Base-by-base conservation (phyloP, 2,329 filamentous ascomycete genomes). In the Falciphora oryzae region DNA sequence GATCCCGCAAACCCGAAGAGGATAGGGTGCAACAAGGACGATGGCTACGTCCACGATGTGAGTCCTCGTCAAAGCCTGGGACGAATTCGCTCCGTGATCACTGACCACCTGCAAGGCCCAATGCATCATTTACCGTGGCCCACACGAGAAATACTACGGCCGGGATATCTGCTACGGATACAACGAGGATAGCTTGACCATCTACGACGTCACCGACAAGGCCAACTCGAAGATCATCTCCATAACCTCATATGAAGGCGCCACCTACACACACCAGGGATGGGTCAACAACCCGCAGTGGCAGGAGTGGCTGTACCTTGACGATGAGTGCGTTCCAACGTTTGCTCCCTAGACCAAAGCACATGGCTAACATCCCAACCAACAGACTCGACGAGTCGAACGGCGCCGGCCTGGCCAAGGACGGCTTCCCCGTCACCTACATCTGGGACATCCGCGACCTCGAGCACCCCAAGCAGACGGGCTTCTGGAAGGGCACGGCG, bases 1-100 rank as follows among this genome's bases (percentile, higher is more conserved):
- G 79, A 86, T 67, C 78, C 83, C 18, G 73, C 79, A 8, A 85
- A 84, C 65, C 81, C 84, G 4, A 80, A 75, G 18, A 80, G 76
- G 27, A 80, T 82, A 10, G 85, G 84, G 58, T 87, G 83, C 69
- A 81, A 81, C 10, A 76, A 78, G 27, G 70, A 78, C n/a, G 84
- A 86, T 70, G 84, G 84, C 56, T 87, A 87, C 70, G 83, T 86
- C 18, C 84, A 87, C 71, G 84, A 87, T 68, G n/a, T n/a, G n/a
- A 16, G 27, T 59, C 32, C 10, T 35, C 32, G 32, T 2, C 10
- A 35, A 35, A 35, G 32, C 13, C 29, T 29, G 29, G 32, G 8
- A 35, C 4, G 32, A 29, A 29, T 3, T 29, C 6, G 13, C 10
- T 4, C 10, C 10, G 13, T 14, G 8, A 10, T 35, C 4, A 35